Percentiles rank a stretch among this genome's conserved stretches.
phyloP scores from a whole-genome alignment of 805 yeast species.

The Kuraishia borneana region DNA sequence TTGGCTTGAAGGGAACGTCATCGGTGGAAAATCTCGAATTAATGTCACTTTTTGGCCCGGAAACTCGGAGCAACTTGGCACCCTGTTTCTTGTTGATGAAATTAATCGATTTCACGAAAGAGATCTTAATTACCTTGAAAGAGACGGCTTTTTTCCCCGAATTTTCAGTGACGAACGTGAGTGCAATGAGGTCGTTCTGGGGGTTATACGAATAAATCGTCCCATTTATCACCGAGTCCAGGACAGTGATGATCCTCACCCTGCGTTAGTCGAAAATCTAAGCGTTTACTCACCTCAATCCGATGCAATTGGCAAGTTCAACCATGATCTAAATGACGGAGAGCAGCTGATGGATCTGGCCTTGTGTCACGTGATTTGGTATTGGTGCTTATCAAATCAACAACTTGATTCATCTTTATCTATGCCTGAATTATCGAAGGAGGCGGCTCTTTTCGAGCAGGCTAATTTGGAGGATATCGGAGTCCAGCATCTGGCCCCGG shows the following conservation, averaged over 20 bases:
- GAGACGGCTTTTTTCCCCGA: conserved; percentile 12
- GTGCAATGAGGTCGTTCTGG: conserved; percentile 28
- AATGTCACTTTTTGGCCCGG: conserved; percentile 3
- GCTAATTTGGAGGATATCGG: conserved; percentile 21
- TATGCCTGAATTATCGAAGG: conserved; percentile 9
- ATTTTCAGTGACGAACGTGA: conserved; percentile 17
- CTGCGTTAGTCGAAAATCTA: conserved; percentile 14
- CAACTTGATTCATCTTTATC: not conserved
- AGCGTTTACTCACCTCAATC: conserved; percentile 18
- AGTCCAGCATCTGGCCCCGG: conserved; percentile 14
- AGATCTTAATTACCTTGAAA: conserved; percentile 43
- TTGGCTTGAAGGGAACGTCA: conserved; percentile 10
- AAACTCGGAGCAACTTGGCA: not conserved
- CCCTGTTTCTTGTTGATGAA: conserved; percentile 27
- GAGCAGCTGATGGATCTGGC: not conserved
- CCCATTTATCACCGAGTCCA: conserved; percentile 51
- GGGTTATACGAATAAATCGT: conserved; percentile 51
- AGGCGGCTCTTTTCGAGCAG: conserved; percentile 20
- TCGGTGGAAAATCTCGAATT: conserved; percentile 12
- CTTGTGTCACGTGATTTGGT: not conserved
- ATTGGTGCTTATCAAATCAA: not conserved
- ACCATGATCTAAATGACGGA: conserved; percentile 9
- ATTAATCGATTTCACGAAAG: conserved; percentile 43
- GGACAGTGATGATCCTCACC: conserved; percentile 48
- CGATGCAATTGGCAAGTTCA: conserved; percentile 19